Conservation (phyloP, 352 stramenopile genomes). For the Thalassiosira livingstoniorum region DNA sequence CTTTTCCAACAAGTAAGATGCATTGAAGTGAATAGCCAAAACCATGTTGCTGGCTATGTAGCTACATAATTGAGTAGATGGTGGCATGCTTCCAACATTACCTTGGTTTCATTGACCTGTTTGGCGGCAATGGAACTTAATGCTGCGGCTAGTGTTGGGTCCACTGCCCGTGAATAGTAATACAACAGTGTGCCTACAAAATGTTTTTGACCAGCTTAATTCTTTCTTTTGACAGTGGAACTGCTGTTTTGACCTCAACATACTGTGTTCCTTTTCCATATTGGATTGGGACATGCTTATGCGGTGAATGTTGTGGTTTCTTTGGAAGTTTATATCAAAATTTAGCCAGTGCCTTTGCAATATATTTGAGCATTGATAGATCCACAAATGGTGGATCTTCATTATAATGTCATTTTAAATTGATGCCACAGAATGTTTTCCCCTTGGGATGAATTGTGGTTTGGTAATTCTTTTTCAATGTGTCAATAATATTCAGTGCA, state of each 20-base stretch:
- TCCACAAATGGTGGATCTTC: not conserved
- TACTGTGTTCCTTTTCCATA: not conserved
- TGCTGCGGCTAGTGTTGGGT: too few species aligned
- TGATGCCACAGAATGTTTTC: not conserved
- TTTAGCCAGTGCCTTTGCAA: not conserved
- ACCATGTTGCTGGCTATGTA: conserved; percentile 20
- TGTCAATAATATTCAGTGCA: not conserved
- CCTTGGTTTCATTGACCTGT: not conserved
- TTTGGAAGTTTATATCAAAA: not conserved
- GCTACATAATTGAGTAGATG: conserved; percentile 13
- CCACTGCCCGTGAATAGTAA: not conserved
- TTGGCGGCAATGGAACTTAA: not conserved
- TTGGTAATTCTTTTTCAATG: not conserved
- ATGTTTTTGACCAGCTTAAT: not conserved
- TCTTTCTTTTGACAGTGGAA: not conserved
- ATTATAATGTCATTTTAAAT: not conserved
- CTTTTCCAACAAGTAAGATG: conserved; percentile 2
- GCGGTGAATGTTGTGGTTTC: not conserved
- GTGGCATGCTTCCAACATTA: not conserved
- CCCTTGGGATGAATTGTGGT: not conserved
- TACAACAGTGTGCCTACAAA: not conserved
- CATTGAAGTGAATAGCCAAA: conserved; percentile 26
- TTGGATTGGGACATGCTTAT: not conserved
- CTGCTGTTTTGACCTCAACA: not conserved
- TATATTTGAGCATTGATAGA: not conserved